phyloP scores from a whole-genome alignment of 345 rosid genomes.

The Laguncularia racemosa region DNA sequence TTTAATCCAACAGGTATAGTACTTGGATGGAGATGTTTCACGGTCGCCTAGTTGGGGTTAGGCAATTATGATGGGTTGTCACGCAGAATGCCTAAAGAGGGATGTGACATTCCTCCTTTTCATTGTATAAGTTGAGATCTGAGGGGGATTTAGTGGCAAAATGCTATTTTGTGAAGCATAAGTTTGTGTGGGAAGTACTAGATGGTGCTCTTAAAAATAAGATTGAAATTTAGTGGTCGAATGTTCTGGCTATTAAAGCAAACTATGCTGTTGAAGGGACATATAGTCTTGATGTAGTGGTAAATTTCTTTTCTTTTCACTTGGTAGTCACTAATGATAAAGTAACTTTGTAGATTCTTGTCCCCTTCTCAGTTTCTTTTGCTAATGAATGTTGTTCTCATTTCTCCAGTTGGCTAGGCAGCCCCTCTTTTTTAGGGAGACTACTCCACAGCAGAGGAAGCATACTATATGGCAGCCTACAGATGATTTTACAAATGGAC shows the following conservation, averaged over 20 bases:
- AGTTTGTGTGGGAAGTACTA: constrained; percentile 77
- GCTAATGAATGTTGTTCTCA: neutral
- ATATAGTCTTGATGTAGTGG: constrained; percentile 55
- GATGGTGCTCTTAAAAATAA: constrained; percentile 74
- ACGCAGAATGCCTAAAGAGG: constrained; percentile 4
- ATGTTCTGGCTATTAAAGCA: constrained; percentile 56
- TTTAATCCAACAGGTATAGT: too few relatives aligned
- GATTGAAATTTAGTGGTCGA: constrained; percentile 79
- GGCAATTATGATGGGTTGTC: too few relatives aligned
- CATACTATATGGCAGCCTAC: constrained; percentile 77
- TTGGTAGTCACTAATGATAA: neutral
- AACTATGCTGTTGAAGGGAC: constrained; percentile 35
- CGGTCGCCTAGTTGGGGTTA: too few relatives aligned
- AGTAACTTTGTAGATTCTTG: neutral
- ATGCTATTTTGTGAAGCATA: constrained; percentile 73
- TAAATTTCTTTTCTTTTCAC: constrained; percentile 13
- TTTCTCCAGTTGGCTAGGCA: constrained; percentile 55
- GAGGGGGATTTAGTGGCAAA: constrained; percentile 76
- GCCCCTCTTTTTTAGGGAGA: constrained; percentile 74
- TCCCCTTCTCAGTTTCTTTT: too few relatives aligned
- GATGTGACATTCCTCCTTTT: too few relatives aligned
- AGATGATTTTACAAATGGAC: constrained; percentile 62
- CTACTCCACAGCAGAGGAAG: constrained; percentile 70
- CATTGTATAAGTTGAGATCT: constrained; percentile 51
- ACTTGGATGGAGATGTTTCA: too few relatives aligned